A percentile compares a stretch with the other conserved stretches of the same genome.
Conservation (phyloP, 1,284 basidiomycete genomes). For the Fomitopsis palustris region DNA sequence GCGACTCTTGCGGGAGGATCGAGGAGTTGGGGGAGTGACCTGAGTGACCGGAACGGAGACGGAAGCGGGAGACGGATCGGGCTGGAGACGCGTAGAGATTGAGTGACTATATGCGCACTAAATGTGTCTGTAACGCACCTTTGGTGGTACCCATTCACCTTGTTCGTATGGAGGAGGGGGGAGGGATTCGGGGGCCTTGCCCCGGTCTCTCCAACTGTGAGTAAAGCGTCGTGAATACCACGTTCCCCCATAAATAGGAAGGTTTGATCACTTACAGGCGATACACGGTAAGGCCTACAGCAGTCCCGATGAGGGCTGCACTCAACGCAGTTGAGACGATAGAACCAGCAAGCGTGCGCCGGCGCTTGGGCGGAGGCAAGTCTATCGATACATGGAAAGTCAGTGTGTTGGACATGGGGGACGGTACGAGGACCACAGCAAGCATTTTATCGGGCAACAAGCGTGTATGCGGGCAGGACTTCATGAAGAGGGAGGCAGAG, state of each 20-base stretch:
- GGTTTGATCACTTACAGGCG: slow-evolving; percentile 55
- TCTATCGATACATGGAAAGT: slow-evolving; percentile 47
- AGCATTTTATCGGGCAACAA: slow-evolving; percentile 10
- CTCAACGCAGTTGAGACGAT: slow-evolving; percentile 76
- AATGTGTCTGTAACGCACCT: slow-evolving; percentile 15
- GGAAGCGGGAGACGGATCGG: slow-evolving; percentile 7
- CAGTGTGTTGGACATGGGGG: slow-evolving; percentile 28
- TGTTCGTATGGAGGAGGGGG: slow-evolving; percentile 66
- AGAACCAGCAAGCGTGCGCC: slow-evolving; percentile 69
- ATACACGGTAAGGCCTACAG: slow-evolving; percentile 79
- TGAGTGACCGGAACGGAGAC: slow-evolving; percentile 13
- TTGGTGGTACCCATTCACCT: slow-evolving; percentile 48
- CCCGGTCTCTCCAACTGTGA: slow-evolving; percentile 63
- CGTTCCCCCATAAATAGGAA: too few relatives aligned
- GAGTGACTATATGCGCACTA: neutral
- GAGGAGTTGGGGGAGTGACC: slow-evolving; percentile 25
- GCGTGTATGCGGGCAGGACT: slow-evolving; percentile 1
- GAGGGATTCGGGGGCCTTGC: slow-evolving; percentile 44
- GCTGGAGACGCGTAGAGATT: slow-evolving; percentile 1
- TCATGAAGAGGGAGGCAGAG: slow-evolving; percentile 10
- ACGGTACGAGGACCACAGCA: slow-evolving; percentile 20
- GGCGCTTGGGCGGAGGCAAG: slow-evolving; percentile 52
- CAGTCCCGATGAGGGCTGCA: slow-evolving; percentile 77
- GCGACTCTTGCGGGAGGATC: slow-evolving; percentile 23
- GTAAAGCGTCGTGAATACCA: too few relatives aligned